A percentile compares a stretch with the other conserved stretches of the same genome.
phyloP scores from a whole-genome alignment of 2,329 filamentous ascomycete species.

The Madurella mycetomatis region DNA sequence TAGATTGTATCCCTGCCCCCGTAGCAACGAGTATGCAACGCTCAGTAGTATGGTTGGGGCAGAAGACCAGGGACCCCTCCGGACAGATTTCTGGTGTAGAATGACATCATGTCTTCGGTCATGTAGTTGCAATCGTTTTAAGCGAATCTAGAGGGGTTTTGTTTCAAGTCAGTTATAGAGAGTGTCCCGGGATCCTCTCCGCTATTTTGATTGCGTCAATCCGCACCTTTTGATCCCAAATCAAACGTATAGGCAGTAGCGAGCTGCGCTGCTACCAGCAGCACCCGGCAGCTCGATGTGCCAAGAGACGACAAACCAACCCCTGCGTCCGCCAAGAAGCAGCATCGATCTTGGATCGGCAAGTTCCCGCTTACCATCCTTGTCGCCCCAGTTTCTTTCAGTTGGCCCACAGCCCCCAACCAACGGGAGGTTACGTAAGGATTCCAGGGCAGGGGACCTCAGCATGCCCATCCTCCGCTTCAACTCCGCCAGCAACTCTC shows the following conservation, averaged over 20 bases:
- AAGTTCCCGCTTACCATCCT: not conserved
- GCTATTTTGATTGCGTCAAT: conserved; percentile 29
- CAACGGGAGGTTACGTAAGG: not conserved
- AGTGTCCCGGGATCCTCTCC: not conserved
- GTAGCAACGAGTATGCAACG: conserved; percentile 21
- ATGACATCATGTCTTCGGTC: conserved; percentile 47
- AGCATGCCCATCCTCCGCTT: not conserved
- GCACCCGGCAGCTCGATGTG: too few species aligned
- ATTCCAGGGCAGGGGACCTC: not conserved
- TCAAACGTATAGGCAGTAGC: conserved; percentile 23
- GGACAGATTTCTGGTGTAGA: conserved; percentile 46
- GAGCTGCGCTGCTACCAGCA: conserved; percentile 10
- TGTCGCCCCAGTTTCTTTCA: not conserved
- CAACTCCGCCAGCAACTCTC: not conserved
- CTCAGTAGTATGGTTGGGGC: conserved; percentile 53
- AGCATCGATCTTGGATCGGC: not conserved
- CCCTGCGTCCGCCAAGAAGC: conserved; percentile 1
- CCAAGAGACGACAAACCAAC: not conserved
- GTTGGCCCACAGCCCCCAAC: not conserved
- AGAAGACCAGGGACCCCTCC: conserved; percentile 49
- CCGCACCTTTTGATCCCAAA: conserved; percentile 23
- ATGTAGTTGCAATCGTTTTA: conserved; percentile 46
- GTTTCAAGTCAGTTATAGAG: conserved; percentile 32
- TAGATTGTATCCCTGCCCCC: not conserved
- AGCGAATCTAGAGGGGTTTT: conserved; percentile 62